These are phyloP conservation scores for Magnusiomyces magnusii DNA, from an alignment of 1,139 yeast species.

Conservation along the genomic window DNA sequence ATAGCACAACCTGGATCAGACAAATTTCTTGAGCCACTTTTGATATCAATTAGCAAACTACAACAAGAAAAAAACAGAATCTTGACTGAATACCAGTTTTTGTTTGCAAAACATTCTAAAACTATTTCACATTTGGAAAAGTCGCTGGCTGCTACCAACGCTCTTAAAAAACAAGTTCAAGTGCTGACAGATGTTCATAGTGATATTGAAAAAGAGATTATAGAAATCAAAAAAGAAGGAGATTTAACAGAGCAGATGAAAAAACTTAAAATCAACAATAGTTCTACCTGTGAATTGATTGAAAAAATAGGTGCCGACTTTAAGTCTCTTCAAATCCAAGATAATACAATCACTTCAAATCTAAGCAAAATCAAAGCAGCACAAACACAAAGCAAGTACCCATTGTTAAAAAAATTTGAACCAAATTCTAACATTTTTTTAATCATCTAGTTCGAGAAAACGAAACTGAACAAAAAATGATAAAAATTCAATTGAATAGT, in stretches of 20 bases:
- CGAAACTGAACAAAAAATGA: background rate
- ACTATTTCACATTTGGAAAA: slow-evolving; percentile 3
- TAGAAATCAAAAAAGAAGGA: background rate
- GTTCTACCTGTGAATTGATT: background rate
- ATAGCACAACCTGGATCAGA: slow-evolving; percentile 1
- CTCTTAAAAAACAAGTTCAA: slow-evolving; percentile 5
- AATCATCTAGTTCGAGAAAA: background rate
- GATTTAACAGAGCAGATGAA: slow-evolving; percentile 1
- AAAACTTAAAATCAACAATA: background rate
- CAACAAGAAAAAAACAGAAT: slow-evolving; percentile 10
- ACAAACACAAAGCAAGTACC: background rate
- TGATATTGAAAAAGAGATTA: slow-evolving; percentile 6
- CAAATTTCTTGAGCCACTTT: slow-evolving; percentile 11
- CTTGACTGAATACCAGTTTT: slow-evolving; percentile 9
- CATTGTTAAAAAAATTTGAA: no score
- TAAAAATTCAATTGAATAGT: background rate
- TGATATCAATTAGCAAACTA: slow-evolving; percentile 10
- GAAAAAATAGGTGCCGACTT: background rate
- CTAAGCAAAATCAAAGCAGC: no score
- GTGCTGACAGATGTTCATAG: slow-evolving; percentile 2
- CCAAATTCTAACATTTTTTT: background rate
- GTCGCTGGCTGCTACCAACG: slow-evolving; percentile 1
- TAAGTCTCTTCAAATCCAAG: background rate
- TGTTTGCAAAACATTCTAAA: slow-evolving; percentile 9
- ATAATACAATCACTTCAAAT: background rate